Percentiles rank a stretch among this genome's conserved stretches.
Conservation (phyloP, 768 basidiomycete species). For the Butyriboletus loyo region DNA sequence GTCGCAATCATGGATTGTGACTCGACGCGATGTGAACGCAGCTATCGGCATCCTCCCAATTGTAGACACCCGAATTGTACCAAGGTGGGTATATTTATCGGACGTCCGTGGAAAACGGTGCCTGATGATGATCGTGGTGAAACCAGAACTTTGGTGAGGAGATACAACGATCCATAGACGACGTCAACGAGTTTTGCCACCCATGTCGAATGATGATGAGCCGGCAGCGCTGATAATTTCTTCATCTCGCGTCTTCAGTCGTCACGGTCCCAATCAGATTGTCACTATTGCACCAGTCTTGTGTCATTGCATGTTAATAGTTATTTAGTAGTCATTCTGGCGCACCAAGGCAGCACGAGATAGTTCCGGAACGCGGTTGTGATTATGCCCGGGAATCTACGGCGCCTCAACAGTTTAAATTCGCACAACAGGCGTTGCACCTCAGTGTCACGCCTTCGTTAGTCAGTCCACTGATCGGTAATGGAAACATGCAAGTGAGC, state of each 20-base stretch:
- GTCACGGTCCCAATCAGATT: constrained; percentile 4
- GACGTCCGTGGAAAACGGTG: constrained; percentile 9
- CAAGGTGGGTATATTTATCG: constrained; percentile 46
- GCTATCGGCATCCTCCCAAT: constrained; percentile 52
- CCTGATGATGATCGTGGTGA: constrained; percentile 5
- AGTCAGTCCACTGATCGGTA: no score
- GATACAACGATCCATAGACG: constrained; percentile 66
- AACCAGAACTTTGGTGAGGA: constrained; percentile 64
- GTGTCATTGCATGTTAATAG: constrained; percentile 26
- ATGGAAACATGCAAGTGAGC: no score
- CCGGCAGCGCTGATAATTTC: constrained; percentile 23
- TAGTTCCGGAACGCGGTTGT: neutral
- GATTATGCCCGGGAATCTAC: neutral
- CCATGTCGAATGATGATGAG: constrained; percentile 61
- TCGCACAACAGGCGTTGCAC: no score
- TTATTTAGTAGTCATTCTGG: constrained; percentile 10
- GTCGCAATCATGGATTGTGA: constrained; percentile 76
- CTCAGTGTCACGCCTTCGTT: no score
- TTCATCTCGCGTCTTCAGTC: constrained; percentile 1
- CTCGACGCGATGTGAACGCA: constrained; percentile 59
- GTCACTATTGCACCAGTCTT: constrained; percentile 28
- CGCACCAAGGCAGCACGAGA: neutral
- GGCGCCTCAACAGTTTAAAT: no score
- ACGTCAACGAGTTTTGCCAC: constrained; percentile 68
- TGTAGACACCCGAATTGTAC: constrained; percentile 56